Conservation (phyloP, 2,329 filamentous ascomycete species). For the Aspergillus sp. region DNA sequence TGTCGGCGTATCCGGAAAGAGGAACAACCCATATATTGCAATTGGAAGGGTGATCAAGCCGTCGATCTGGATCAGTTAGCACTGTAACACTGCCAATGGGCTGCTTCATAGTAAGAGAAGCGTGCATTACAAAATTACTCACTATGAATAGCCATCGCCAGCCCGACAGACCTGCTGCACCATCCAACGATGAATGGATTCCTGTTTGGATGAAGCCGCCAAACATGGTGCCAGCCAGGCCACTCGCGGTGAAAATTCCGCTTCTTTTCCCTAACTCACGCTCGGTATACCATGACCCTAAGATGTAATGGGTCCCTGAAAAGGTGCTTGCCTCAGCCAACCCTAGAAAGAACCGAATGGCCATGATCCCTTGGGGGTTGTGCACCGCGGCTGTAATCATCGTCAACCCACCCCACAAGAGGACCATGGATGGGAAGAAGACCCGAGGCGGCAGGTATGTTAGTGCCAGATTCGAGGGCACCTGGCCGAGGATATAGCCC, state of each 20-base stretch:
- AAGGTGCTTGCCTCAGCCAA: slow-evolving; percentile 34
- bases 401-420: slow-evolving; percentile 33
- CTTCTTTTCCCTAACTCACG: slow-evolving; percentile 9
- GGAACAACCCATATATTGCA: slow-evolving; percentile 44
- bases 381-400: slow-evolving; percentile 33
- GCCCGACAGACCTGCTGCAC: not conserved
- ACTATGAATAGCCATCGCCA: slow-evolving; percentile 13
- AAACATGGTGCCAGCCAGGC: slow-evolving; percentile 10
- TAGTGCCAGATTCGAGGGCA: slow-evolving; percentile 27
- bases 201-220: slow-evolving; percentile 11
- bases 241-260: slow-evolving; percentile 9
- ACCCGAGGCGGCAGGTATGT: slow-evolving; percentile 27
- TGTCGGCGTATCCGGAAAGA: slow-evolving; percentile 41
- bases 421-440: slow-evolving; percentile 31
- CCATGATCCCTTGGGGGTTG: slow-evolving; percentile 33
- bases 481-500: slow-evolving; percentile 25
- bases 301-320: slow-evolving; percentile 38
- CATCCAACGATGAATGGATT: slow-evolving; percentile 10
- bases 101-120: not conserved
- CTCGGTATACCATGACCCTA: slow-evolving; percentile 47
- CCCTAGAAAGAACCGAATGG: slow-evolving; percentile 41
- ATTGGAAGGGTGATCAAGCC: slow-evolving; percentile 45
- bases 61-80: slow-evolving; percentile 27
- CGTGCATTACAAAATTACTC: not conserved
- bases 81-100: no score